Evolutionary conservation across 192 early-diverging fungal genomes (phyloP), one percentile per base, ranked within the genome.

Genomic region (Spizellomyces sp.): DNA sequence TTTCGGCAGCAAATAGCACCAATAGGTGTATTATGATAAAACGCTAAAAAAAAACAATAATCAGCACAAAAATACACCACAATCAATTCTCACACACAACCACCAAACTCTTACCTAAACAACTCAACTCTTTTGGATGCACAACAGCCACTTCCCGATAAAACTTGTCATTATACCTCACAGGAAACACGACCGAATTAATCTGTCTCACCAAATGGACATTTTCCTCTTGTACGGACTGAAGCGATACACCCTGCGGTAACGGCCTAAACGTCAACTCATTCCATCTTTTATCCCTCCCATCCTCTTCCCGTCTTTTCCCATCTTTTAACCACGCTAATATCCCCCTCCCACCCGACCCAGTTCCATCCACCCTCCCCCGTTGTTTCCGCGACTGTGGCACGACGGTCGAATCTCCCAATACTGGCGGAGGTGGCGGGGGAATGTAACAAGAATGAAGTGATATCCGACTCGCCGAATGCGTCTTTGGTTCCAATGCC

Each of bases 1-100:
- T 79, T 84, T 55, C 93, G 82, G 77, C 94, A 95, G 55, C 88
- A 91, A 43, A 98, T 90, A 15, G 90, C 90, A n/a, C 96, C 96
- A 48, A 92, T 86, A 67, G 87, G 89, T 15, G 77, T 59, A 48
- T 83, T 80, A 62, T 92, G 84, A 58, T 85, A 86, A 64, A 89
- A 89, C 12, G 89, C 91, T 90, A 79, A 45, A 47, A 43, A 44
- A 5, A 7, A 61, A 47, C 5, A 27, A 64, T 56, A 44, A 17
- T 15, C 50, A 75, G 50, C 56, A 2, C 27, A 36, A 36, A 36
- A 36, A n/a, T n/a, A n/a, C n/a, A n/a, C n/a, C n/a, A n/a, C n/a
- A n/a, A n/a, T n/a, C n/a, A 54, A 44, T 22, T 7, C 8, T 9
- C 15, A 44, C 58, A 44, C 10, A 67, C 5, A 43, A 45, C 0